Percentiles rank a stretch among this genome's conserved stretches.
Evolutionary conservation across 2,329 filamentous ascomycete species (phyloP).

Genomic region (Gliomastix tumulicola): DNA sequence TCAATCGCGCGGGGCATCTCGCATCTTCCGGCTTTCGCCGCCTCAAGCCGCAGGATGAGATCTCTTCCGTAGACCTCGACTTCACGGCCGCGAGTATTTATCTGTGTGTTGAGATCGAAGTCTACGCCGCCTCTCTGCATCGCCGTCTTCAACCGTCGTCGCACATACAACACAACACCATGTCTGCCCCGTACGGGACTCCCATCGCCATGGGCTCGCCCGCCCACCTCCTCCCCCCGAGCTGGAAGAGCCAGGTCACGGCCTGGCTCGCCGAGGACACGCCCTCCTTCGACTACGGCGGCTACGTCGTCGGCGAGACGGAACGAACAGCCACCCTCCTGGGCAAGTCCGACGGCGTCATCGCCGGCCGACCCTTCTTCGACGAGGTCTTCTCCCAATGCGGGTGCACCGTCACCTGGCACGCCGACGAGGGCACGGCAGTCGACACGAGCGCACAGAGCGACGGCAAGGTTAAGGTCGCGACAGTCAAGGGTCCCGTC

Average conservation of each 20-base stretch:
- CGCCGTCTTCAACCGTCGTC: neutral
- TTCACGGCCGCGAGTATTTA: no score
- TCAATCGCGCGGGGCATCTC: no score
- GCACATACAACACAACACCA: neutral
- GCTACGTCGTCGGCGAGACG: conserved; percentile 82
- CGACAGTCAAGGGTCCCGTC: conserved; percentile 79
- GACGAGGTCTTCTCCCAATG: conserved; percentile 87
- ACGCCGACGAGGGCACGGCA: conserved; percentile 64
- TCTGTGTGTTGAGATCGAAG: no score
- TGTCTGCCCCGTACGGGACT: neutral
- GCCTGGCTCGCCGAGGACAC: conserved; percentile 94
- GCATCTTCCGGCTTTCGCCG: no score
- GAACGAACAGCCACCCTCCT: conserved; percentile 58
- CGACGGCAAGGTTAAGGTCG: conserved; percentile 52
- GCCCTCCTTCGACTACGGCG: conserved; percentile 93
- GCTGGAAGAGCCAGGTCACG: conserved; percentile 74
- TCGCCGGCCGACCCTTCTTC: conserved; percentile 93
- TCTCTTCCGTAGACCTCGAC: no score
- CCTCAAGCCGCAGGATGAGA: no score
- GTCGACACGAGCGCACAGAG: conserved; percentile 52
- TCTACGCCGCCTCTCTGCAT: neutral
- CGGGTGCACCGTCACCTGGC: conserved; percentile 89
- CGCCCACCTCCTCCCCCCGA: conserved; percentile 71
- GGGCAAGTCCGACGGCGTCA: conserved; percentile 67
- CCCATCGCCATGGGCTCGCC: conserved; percentile 28